Base-by-base conservation (phyloP, 768 basidiomycete genomes). In the Nevesoporus exiguus region DNA sequence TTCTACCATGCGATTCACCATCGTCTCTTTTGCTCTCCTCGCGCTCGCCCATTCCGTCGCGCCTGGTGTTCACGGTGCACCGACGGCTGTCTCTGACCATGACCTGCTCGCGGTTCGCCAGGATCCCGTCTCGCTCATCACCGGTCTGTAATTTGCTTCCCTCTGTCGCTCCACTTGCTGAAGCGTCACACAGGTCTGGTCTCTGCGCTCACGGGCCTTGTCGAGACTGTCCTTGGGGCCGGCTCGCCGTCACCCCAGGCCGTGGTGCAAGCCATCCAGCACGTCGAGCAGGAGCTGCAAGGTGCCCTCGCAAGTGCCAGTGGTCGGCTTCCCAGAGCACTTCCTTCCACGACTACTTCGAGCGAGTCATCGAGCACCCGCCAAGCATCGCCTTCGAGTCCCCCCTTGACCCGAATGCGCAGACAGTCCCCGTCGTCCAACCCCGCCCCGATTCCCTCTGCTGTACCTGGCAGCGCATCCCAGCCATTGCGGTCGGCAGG, bases 1-100 rank as follows among this genome's bases (percentile, higher is more conserved):
- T 34, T 58, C 48, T 54, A 64, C 19, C 51, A 71, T 68, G 67
- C 67, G 56, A 56, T 61, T 57, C 52, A 24, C 61, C 19, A 27
- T 51, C 53, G 36, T 60, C 40, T 54, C 66, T 7, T 33, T 63
- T 21, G 55, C 52, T 49, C 55, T 66, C 44, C 47, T 70, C 47
- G 55, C 56, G 0, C 51, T 68, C 14, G 56, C 52, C 30, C 51
- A 51, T n/a, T 56, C 58, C 25, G 17, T 61, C 51, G 47, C 54
- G 0, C 52, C 58, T 19, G 54, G 49, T 19, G 66, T 59, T 24
- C 51, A 54, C 13, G 68, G 46, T 33, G 58, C 56, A 19, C 66
- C 66, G 0, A 39, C 47, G n/a, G 34, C 31, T 22, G 41, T 34
- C 39, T 27, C 46, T 36, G 56, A 48, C 46, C 49, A 33, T 22